Evolutionary conservation across 2,329 filamentous ascomycete genomes (phyloP), one percentile per base, ranked within the genome.

Genomic region (Sphaerulina musiva): DNA sequence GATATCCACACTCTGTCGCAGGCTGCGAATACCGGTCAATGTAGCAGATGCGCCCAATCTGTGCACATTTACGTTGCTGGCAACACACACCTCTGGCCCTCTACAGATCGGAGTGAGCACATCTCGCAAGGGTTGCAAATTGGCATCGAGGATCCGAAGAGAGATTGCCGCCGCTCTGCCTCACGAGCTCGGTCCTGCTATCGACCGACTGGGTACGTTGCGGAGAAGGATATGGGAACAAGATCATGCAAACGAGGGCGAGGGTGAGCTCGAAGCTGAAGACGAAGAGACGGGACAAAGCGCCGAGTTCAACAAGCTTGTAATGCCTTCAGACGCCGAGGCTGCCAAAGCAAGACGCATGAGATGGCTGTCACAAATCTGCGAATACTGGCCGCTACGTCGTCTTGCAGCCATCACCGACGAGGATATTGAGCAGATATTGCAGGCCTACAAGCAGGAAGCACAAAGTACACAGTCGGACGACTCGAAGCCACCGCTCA

Each of bases 341-440:
- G 85, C 85, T 2, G 81, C 83, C 12, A 89, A 89, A 68, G 90
- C 81, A 20, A 79, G 92, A 56, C 81, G 93, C 48, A 91, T 95
- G 77, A 82, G 93, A 54, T 98, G 93, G 93, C 77, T 98, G 1
- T 83, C 87, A 17, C 93, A 98, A 69, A 89, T 98, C 49, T 98
- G 93, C 78, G 93, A 98, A 75, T 98, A 98, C 73, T 98, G 93
- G 93, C 91, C 93, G 1, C 78, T 98, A 26, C 84, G 84, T 59
- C 82, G 87, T 14, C 80, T 98, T 1, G 89, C 90, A 6, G 78
- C 80, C 40, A 85, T 97, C 59, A 85, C 81, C 3, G 89, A 95
- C 64, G 79, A 80, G 7, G 91, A 97, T 62, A 83, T 96, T 6
- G 82, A 88, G 12, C 70, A 74, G 10, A 82, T 97, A 0, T 78